These are phyloP conservation scores for Amoebophrya sp. DNA, from an alignment of 169 alveolate species.

Conservation along the genomic window DNA sequence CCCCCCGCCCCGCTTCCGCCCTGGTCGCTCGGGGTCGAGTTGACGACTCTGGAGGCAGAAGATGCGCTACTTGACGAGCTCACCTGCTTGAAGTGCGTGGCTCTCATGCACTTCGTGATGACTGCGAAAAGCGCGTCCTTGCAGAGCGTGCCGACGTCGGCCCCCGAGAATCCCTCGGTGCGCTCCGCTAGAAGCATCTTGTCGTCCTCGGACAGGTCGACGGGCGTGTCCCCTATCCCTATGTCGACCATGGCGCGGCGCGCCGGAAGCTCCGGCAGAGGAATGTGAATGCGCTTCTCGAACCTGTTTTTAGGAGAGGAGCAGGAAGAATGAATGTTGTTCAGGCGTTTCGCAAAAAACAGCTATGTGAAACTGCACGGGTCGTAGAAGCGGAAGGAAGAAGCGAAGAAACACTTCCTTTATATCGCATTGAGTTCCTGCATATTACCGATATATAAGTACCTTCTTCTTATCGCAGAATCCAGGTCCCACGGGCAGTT, in stretches of 20 bases:
- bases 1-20: too few species aligned
- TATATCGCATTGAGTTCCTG: background rate
- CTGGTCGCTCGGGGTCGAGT: too few species aligned
- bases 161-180: constrained; percentile 77
- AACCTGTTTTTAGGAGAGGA: too few species aligned
- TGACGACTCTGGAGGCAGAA: too few species aligned
- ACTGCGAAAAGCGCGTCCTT: constrained; percentile 81
- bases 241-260: constrained; percentile 41
- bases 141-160: constrained; percentile 70
- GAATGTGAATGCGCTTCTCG: constrained; percentile 91
- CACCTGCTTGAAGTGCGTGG: constrained; percentile 60
- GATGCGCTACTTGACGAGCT: constrained; percentile 46
- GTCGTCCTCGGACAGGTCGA: background rate
- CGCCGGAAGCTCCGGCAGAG: constrained; percentile 91
- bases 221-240: background rate
- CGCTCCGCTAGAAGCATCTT: background rate
- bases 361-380: too few species aligned
- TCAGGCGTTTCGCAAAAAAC: too few species aligned
- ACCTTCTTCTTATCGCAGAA: constrained; percentile 93
- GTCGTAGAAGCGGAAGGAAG: too few species aligned
- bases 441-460: background rate
- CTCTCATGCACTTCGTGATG: constrained; percentile 65
- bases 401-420: background rate
- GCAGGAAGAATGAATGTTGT: too few species aligned
- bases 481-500: constrained; percentile 96